Conservation (phyloP, 306 rosid genomes). For the Canavalia ensiformis region DNA sequence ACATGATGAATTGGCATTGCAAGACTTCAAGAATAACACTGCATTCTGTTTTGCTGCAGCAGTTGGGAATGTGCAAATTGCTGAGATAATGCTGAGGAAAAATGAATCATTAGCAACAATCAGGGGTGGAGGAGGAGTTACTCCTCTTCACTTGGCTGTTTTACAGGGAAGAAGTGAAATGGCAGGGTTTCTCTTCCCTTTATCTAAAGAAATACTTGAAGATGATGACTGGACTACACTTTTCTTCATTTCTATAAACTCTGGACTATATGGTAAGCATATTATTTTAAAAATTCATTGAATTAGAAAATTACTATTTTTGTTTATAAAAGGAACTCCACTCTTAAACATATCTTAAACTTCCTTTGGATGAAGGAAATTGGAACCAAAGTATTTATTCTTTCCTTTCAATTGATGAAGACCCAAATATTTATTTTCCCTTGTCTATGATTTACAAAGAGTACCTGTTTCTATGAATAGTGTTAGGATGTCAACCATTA, state of each 20-base stretch:
- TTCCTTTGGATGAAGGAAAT: too few relatives aligned
- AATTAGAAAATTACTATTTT: too few relatives aligned
- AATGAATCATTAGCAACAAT: slow-evolving; percentile 36
- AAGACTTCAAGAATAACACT: slow-evolving; percentile 42
- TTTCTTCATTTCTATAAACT: slow-evolving; percentile 40
- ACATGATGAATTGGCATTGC: slow-evolving; percentile 21
- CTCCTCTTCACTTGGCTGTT: slow-evolving; percentile 53
- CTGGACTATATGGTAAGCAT: slow-evolving; percentile 54
- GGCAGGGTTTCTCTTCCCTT: slow-evolving; percentile 39
- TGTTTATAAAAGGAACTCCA: too few relatives aligned
- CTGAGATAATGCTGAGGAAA: slow-evolving; percentile 39
- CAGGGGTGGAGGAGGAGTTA: slow-evolving; percentile 42
- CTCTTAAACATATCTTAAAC: too few relatives aligned
- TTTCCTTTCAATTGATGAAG: too few relatives aligned
- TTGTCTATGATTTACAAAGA: too few relatives aligned
- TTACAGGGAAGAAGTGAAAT: slow-evolving; percentile 48
- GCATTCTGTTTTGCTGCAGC: slow-evolving; percentile 59
- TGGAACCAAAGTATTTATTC: too few relatives aligned
- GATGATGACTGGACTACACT: slow-evolving; percentile 40
- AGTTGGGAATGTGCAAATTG: slow-evolving; percentile 44
- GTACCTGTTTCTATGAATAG: too few relatives aligned
- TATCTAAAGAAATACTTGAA: background rate
- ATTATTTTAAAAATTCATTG: too few relatives aligned
- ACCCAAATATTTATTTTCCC: too few relatives aligned
- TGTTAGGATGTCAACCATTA: too few relatives aligned